Percentiles rank a stretch among this genome's conserved stretches.
phyloP scores from a whole-genome alignment of 768 basidiomycete species.

The Boletus rex-veris region DNA sequence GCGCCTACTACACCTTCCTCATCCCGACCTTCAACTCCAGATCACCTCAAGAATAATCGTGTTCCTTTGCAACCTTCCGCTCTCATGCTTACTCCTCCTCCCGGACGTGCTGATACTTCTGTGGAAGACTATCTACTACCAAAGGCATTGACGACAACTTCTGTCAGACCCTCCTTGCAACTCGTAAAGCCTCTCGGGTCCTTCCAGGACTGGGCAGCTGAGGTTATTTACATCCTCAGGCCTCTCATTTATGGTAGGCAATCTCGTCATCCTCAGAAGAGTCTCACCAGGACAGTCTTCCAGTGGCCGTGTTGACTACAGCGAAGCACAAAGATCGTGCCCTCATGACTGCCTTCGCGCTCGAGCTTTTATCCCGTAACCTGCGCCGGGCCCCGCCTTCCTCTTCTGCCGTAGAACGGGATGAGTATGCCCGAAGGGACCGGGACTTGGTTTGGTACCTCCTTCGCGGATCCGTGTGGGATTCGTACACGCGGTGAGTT shows the following conservation, averaged over 20 bases:
- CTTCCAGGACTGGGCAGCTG: slow-evolving; percentile 72
- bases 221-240: slow-evolving; percentile 65
- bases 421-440: slow-evolving; percentile 81
- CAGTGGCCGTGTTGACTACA: slow-evolving; percentile 24
- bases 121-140: slow-evolving; percentile 82
- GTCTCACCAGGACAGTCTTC: not conserved
- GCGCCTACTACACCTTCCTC: slow-evolving; percentile 54
- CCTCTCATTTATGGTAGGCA: slow-evolving; percentile 73
- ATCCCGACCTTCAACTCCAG: slow-evolving; percentile 62
- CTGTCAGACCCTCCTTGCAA: slow-evolving; percentile 67
- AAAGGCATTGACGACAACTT: slow-evolving; percentile 70
- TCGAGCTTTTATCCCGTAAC: slow-evolving; percentile 74
- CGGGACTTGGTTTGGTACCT: slow-evolving; percentile 82
- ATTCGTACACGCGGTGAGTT: slow-evolving; percentile 65
- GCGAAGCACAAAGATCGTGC: slow-evolving; percentile 46
- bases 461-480: slow-evolving; percentile 83
- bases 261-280: slow-evolving; percentile 10
- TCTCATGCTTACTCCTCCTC: slow-evolving; percentile 49
- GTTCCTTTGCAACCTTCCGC: slow-evolving; percentile 62
- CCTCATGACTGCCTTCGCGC: slow-evolving; percentile 55
- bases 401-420: slow-evolving; percentile 61
- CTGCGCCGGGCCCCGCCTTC: slow-evolving; percentile 65
- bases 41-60: slow-evolving; percentile 80
- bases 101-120: slow-evolving; percentile 48
- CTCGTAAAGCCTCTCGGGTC: slow-evolving; percentile 60